Evolutionary conservation across 108 stramenopile species (phyloP).

Genomic region (Parietichytrium sp.): DNA sequence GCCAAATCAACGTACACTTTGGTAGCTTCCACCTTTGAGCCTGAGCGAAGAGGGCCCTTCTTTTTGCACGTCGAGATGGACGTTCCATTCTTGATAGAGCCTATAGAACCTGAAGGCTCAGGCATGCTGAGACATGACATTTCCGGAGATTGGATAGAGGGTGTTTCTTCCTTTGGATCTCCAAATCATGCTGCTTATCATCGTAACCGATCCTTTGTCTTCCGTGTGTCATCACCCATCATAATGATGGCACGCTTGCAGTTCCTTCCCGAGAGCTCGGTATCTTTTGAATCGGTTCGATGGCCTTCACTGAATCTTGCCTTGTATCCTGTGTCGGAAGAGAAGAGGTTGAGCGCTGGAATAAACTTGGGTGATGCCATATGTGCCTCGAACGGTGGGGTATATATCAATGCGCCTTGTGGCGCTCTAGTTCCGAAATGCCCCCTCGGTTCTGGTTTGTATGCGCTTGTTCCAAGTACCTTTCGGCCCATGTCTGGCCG

Average conservation of each 20-base stretch:
- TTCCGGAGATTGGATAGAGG: constrained; percentile 5
- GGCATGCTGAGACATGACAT: neutral
- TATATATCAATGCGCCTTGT: neutral
- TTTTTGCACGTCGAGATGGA: neutral
- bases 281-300: too few relatives aligned
- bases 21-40: neutral
- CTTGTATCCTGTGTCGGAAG: constrained; percentile 6
- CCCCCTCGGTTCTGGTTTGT: neutral
- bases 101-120: neutral
- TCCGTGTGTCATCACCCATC: too few relatives aligned
- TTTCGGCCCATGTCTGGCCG: constrained; percentile 17
- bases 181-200: neutral
- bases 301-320: constrained; percentile 10
- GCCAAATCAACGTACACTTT: neutral
- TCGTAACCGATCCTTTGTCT: too few relatives aligned
- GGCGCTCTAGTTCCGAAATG: neutral
- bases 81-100: neutral
- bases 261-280: too few relatives aligned
- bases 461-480: constrained; percentile 5
- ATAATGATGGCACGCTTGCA: too few relatives aligned
- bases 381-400: neutral
- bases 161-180: neutral
- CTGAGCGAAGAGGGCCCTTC: neutral
- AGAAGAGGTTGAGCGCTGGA: too few relatives aligned
- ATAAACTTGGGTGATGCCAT: too few relatives aligned